phyloP scores from a whole-genome alignment of 2,329 filamentous ascomycete species.

The Aureobasidium sp. region DNA sequence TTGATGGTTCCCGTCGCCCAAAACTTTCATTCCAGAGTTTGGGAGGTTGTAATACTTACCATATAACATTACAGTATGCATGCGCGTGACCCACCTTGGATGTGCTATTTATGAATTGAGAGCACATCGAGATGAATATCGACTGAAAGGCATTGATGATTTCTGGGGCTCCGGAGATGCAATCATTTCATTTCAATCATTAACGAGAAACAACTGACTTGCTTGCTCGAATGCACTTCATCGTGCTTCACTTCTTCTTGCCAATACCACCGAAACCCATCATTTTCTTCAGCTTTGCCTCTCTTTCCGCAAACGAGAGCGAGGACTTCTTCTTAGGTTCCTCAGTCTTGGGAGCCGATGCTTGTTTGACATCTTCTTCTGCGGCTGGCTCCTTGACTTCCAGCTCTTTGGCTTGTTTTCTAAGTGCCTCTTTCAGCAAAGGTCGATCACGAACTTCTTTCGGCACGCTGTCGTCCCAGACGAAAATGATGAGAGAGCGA shows the following conservation, averaged over 20 bases:
- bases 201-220: neutral
- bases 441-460: slow-evolving; percentile 46
- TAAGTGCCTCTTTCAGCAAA: slow-evolving; percentile 53
- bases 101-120: too few species aligned
- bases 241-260: slow-evolving; percentile 51
- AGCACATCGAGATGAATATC: too few species aligned
- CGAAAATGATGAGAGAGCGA: slow-evolving; percentile 66
- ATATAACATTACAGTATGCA: too few species aligned
- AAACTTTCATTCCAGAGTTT: too few species aligned
- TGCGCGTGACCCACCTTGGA: too few species aligned
- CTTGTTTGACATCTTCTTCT: neutral
- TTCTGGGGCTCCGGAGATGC: too few species aligned
- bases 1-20: too few species aligned
- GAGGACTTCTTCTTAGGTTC: slow-evolving; percentile 24
- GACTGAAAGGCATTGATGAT: too few species aligned
- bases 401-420: slow-evolving; percentile 58
- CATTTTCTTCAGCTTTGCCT: slow-evolving; percentile 59
- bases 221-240: neutral
- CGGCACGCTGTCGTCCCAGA: slow-evolving; percentile 63
- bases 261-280: slow-evolving; percentile 47
- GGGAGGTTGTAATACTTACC: too few species aligned
- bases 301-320: slow-evolving; percentile 22
- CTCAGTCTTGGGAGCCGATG: slow-evolving; percentile 39
- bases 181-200: neutral
- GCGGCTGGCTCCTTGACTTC: slow-evolving; percentile 50